A percentile compares a stretch with the other conserved stretches of the same genome.
phyloP scores from a whole-genome alignment of 306 rosid genomes.

The Vigna angularis region DNA sequence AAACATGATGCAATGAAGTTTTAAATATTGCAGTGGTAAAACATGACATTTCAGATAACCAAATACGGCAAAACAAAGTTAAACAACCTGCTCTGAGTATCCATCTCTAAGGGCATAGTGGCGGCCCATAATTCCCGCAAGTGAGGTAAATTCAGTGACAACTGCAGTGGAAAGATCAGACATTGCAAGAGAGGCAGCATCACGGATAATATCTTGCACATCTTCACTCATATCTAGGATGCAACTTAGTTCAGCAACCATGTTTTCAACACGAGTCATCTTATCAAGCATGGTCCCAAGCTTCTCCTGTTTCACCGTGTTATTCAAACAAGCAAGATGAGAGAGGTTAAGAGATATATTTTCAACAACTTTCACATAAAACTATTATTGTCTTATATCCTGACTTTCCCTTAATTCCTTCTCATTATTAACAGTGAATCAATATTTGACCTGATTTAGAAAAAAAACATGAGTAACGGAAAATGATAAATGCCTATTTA shows the following conservation, averaged over 20 bases:
- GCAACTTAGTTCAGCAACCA: conserved; percentile 60
- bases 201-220: conserved; percentile 55
- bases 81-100: conserved; percentile 81
- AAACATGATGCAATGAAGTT: conserved; percentile 17
- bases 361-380: conserved; percentile 23
- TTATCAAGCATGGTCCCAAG: conserved; percentile 97
- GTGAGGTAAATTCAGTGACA: conserved; percentile 95
- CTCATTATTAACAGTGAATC: not conserved
- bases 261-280: conserved; percentile 72
- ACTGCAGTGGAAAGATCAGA: conserved; percentile 96
- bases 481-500: conserved; percentile 3
- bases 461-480: conserved; percentile 3
- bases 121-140: conserved; percentile 93
- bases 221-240: conserved; percentile 61
- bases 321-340: conserved; percentile 40
- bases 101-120: conserved; percentile 96
- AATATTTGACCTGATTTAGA: conserved; percentile 7
- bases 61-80: conserved; percentile 37
- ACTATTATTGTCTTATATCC: conserved; percentile 24
- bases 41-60: not conserved
- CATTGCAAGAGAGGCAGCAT: conserved; percentile 96
- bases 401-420: conserved; percentile 2
- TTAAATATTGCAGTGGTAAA: not conserved
- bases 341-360: conserved; percentile 32
- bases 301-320: conserved; percentile 71